Base-by-base conservation (phyloP, 1,284 basidiomycete species). In the Puccinia polysora region DNA sequence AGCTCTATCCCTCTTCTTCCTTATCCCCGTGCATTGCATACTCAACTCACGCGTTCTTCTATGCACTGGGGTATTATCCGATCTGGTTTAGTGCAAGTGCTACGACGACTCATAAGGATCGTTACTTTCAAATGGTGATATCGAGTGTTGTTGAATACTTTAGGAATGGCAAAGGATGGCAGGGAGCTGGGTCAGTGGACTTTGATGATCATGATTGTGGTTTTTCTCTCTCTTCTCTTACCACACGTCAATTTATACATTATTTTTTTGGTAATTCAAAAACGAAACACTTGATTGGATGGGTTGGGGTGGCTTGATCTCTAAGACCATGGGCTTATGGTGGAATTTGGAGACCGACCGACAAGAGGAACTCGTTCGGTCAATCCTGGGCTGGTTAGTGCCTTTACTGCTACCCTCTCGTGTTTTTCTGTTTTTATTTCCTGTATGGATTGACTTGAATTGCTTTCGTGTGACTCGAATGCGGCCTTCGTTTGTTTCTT, bases 281-380 rank as follows among this genome's bases (percentile, higher is more conserved):
- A n/a, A n/a, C n/a, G n/a, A n/a, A n/a, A n/a, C n/a, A n/a, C n/a
- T n/a, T n/a, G n/a, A n/a, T n/a, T n/a, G n/a, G 12, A 10, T 45
- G 43, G n/a, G 10, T 45, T 45, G 43, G 10, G 43, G 43, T 10
- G 43, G 43, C 43, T 45, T 45, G n/a, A n/a, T n/a, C n/a, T 20
- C n/a, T 59, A 2, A 59, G 71, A 14, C 76, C 76, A 1, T 77
- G 76, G 76, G 69, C 72, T 1, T 77, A 77, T 47, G 76, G 75
- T 10, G 76, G 76, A 15, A 49, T 74, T 10, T 77, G 74, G 49
- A 34, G 75, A 23, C 75, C 76, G 1, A 76, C 75, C 20, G 73
- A 76, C 34, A 32, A 55, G 40, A 62, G 36, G 32, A 76, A 75
- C 52, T 30, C 62, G 60, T 75, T 73, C 50, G 74, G 74, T 50